phyloP scores from a whole-genome alignment of 2,329 filamentous ascomycete species.

The Didymella pomorum region DNA sequence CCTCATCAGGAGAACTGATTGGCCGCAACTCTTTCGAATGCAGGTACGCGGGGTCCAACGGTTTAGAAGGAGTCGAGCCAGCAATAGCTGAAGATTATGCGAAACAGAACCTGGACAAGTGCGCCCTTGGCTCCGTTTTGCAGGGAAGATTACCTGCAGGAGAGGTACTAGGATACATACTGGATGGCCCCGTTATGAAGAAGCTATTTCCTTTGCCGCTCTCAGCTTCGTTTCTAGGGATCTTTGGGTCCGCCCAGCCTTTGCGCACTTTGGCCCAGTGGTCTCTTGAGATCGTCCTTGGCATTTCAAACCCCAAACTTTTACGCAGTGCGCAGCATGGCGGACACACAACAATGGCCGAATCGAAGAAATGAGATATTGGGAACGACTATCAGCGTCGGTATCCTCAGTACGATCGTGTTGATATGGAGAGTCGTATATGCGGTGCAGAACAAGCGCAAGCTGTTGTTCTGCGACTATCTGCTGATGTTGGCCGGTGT shows the following conservation, averaged over 20 bases:
- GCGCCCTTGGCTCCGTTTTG: conserved; percentile 10
- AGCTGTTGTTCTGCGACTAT: conserved; percentile 35
- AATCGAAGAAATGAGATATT: conserved; percentile 30
- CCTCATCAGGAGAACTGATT: background rate
- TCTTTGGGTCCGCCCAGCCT: conserved; percentile 4
- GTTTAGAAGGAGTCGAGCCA: conserved; percentile 4
- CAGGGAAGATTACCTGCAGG: conserved; percentile 5
- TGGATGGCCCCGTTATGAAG: conserved; percentile 1
- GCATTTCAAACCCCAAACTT: conserved; percentile 1
- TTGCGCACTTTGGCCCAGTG: conserved; percentile 10
- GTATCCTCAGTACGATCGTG: conserved; percentile 26
- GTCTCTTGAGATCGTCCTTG: conserved; percentile 12
- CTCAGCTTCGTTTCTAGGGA: conserved; percentile 8
- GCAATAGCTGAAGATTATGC: background rate
- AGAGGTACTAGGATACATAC: background rate
- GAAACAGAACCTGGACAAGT: conserved; percentile 2
- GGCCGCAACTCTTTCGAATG: conserved; percentile 5
- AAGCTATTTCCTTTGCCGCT: conserved; percentile 10
- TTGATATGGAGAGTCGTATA: conserved; percentile 36
- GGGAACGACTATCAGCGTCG: conserved; percentile 24
- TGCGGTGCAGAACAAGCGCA: conserved; percentile 28
- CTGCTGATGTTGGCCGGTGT: conserved; percentile 33
- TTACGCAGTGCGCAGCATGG: conserved; percentile 18
- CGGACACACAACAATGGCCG: conserved; percentile 27
- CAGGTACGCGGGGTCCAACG: conserved; percentile 1